Evolutionary conservation across 306 rosid genomes (phyloP).

Genomic region (Fagus sylvatica): DNA sequence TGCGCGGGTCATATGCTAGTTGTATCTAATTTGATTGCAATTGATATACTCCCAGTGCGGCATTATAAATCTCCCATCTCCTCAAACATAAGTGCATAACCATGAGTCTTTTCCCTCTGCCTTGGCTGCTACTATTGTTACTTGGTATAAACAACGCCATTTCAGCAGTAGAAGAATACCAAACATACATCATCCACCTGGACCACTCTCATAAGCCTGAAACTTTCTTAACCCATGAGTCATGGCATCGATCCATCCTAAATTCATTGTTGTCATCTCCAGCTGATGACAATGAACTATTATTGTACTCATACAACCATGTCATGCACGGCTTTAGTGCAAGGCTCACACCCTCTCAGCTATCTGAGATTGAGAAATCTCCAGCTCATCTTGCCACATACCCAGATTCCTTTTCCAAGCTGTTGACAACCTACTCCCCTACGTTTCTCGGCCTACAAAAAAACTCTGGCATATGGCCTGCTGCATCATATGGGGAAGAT

Average conservation of each 20-base stretch:
- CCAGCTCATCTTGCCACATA: constrained; percentile 4
- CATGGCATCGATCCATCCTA: constrained; percentile 6
- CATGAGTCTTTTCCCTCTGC: too few species aligned
- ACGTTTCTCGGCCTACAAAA: constrained; percentile 10
- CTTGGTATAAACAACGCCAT: not conserved
- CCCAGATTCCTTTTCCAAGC: not conserved
- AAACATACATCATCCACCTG: constrained; percentile 3
- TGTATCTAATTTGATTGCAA: too few species aligned
- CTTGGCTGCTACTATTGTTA: not conserved
- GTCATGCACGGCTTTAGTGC: constrained; percentile 25
- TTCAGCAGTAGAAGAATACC: too few species aligned
- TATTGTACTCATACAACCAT: constrained; percentile 28
- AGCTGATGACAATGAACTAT: not conserved
- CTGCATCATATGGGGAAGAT: too few species aligned
- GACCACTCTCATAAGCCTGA: not conserved
- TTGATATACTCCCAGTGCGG: too few species aligned
- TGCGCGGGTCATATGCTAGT: too few species aligned
- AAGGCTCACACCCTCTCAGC: constrained; percentile 1
- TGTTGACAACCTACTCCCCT: constrained; percentile 18
- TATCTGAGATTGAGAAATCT: not conserved
- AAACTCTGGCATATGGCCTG: not conserved
- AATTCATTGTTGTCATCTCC: not conserved
- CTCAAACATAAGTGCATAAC: too few species aligned
- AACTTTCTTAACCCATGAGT: not conserved
- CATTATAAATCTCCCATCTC: too few species aligned